Percentiles rank a stretch among this genome's conserved stretches.
These are phyloP conservation scores for Beauveria bassiana DNA, from an alignment of 2,329 filamentous ascomycete species.

Conservation along the genomic window DNA sequence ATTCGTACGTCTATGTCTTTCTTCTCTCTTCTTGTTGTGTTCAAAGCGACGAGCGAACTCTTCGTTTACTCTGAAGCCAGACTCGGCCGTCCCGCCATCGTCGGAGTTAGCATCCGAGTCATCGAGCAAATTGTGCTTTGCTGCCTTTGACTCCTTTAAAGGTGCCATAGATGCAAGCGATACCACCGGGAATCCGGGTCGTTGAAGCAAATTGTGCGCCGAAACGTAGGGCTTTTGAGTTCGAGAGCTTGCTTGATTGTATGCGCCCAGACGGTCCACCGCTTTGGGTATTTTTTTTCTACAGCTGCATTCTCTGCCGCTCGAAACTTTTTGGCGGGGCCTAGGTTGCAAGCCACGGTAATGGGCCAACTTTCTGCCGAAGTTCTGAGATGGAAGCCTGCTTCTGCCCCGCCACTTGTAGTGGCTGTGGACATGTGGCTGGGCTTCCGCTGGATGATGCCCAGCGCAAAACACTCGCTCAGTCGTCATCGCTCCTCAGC, in stretches of 20 bases:
- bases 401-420: conserved; percentile 3
- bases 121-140: conserved; percentile 46
- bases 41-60: conserved; percentile 87
- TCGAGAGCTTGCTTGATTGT: neutral
- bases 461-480: conserved; percentile 6
- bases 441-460: neutral
- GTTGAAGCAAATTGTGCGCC: neutral
- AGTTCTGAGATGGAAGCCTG: neutral
- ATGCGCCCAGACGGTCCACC: neutral
- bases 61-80: conserved; percentile 74
- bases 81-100: conserved; percentile 31
- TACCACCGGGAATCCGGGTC: neutral
- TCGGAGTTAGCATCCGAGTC: conserved; percentile 45
- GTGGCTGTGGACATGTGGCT: conserved; percentile 8
- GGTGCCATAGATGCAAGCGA: neutral
- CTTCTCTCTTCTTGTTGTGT: conserved; percentile 94
- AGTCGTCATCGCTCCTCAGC: conserved; percentile 14
- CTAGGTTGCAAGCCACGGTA: neutral
- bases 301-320: conserved; percentile 2
- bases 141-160: conserved; percentile 22
- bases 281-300: conserved; percentile 4
- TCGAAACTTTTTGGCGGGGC: conserved; percentile 17
- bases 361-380: conserved; percentile 18
- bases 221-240: neutral
- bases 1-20: conserved; percentile 58